Evolutionary conservation across 1,139 yeast genomes (phyloP).

Genomic region (Geotrichum phurueaensis): DNA sequence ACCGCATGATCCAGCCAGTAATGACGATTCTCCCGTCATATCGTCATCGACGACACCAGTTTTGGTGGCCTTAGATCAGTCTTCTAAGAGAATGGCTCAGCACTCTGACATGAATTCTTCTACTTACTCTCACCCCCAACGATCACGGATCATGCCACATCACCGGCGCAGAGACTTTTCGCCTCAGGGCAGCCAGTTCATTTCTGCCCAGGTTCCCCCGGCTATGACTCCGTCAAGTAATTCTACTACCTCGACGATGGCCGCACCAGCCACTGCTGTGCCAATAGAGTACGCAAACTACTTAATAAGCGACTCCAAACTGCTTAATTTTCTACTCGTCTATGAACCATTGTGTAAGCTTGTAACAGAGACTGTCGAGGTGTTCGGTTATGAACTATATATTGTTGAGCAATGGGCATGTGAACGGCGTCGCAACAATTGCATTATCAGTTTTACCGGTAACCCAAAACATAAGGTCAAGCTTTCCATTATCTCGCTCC

Average conservation of each 20-base stretch:
- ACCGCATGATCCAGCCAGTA: background rate
- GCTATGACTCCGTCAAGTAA: background rate
- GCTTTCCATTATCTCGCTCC: slow-evolving; percentile 57
- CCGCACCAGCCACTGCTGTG: background rate
- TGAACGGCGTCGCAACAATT: slow-evolving; percentile 57
- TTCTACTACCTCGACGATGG: background rate
- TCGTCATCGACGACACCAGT: background rate
- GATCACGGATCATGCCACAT: background rate
- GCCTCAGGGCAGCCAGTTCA: background rate
- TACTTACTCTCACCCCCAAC: background rate
- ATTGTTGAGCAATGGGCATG: slow-evolving; percentile 93
- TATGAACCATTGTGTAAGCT: slow-evolving; percentile 21
- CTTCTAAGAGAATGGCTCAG: background rate
- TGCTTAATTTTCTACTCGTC: slow-evolving; percentile 13
- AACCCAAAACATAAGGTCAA: slow-evolving; percentile 56
- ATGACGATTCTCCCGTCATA: background rate
- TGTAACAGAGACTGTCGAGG: slow-evolving; percentile 20
- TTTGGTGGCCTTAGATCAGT: background rate
- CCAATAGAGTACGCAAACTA: slow-evolving; percentile 11
- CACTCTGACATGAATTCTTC: background rate
- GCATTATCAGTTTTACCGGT: slow-evolving; percentile 81
- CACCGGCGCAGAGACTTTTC: background rate
- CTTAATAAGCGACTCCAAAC: slow-evolving; percentile 13
- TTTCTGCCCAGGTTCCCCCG: background rate
- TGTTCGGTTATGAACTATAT: slow-evolving; percentile 73